These are phyloP conservation scores for Prunus padus DNA, from an alignment of 306 rosid genomes.

Conservation along the genomic window DNA sequence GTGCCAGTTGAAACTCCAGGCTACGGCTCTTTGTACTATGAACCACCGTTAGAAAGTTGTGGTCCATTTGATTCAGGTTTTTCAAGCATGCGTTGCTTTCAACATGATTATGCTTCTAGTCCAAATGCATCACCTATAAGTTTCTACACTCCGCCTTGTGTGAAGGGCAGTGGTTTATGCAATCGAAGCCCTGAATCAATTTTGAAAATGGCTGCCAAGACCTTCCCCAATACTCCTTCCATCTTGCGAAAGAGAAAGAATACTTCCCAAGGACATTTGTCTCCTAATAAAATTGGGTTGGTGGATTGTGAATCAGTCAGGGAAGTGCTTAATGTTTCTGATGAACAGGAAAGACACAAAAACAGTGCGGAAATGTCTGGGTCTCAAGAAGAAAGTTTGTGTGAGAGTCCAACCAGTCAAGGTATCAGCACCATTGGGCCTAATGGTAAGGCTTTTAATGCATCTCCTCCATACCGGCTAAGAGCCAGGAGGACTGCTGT, in stretches of 20 bases:
- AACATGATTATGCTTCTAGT: conserved; percentile 51
- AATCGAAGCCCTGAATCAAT: conserved; percentile 79
- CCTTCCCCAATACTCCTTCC: conserved; percentile 91
- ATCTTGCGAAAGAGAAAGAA: conserved; percentile 76
- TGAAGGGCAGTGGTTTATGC: conserved; percentile 47
- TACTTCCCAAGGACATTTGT: conserved; percentile 33
- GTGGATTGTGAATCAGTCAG: conserved; percentile 33
- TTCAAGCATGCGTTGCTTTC: conserved; percentile 38
- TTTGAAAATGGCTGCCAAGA: conserved; percentile 79
- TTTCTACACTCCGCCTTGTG: conserved; percentile 85
- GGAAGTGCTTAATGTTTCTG: conserved; percentile 32
- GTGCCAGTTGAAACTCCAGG: conserved; percentile 45
- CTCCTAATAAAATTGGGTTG: conserved; percentile 40
- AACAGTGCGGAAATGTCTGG: conserved; percentile 35
- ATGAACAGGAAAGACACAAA: conserved; percentile 35
- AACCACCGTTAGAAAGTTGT: conserved; percentile 62
- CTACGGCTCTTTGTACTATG: conserved; percentile 69
- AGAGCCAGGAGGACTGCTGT: conserved; percentile 76
- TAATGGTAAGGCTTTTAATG: conserved; percentile 63
- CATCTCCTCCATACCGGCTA: conserved; percentile 93
- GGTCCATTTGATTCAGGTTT: conserved; percentile 52
- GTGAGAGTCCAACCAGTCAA: conserved; percentile 48
- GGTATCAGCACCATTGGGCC: conserved; percentile 36
- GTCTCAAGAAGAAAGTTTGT: conserved; percentile 40
- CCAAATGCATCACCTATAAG: conserved; percentile 52